Conservation (phyloP, 2,329 filamentous ascomycete species). For the Conoideocrella luteorostrata region DNA sequence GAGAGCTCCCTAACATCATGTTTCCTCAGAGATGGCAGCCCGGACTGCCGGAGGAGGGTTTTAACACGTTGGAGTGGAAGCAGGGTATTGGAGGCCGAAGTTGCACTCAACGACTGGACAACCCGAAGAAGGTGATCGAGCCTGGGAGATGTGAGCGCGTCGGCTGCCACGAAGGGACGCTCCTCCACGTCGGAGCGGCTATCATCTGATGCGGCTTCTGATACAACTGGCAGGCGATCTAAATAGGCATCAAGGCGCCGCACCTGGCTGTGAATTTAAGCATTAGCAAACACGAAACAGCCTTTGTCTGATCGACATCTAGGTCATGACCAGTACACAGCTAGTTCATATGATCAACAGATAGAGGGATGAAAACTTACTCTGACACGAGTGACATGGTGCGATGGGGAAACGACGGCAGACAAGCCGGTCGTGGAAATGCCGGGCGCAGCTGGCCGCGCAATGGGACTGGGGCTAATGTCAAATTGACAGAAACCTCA, state of each 20-base stretch:
- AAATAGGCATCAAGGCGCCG: constrained; percentile 59
- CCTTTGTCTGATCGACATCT: background rate
- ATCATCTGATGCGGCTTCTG: constrained; percentile 35
- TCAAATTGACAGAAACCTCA: constrained; percentile 11
- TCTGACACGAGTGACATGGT: constrained; percentile 42
- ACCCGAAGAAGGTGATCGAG: constrained; percentile 59
- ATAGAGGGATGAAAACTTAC: constrained; percentile 27
- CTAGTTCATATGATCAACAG: too few species aligned
- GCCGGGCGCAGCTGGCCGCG: constrained; percentile 5
- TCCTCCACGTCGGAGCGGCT: constrained; percentile 31
- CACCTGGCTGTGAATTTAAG: constrained; percentile 42
- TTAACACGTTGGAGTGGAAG: constrained; percentile 56
- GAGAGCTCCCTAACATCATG: constrained; percentile 28
- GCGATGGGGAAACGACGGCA: background rate
- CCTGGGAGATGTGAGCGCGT: constrained; percentile 44
- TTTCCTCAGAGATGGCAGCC: constrained; percentile 35
- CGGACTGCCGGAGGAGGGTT: constrained; percentile 56
- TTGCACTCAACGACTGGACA: constrained; percentile 64
- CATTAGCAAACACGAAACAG: constrained; percentile 11
- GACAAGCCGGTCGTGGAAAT: background rate
- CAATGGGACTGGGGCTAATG: constrained; percentile 8
- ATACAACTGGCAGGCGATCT: constrained; percentile 47
- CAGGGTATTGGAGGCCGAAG: constrained; percentile 56
- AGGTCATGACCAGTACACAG: background rate
- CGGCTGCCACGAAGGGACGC: constrained; percentile 27